Evolutionary conservation across 2,329 filamentous ascomycete species (phyloP).

Genomic region (Beauveria scarabaeidicola): DNA sequence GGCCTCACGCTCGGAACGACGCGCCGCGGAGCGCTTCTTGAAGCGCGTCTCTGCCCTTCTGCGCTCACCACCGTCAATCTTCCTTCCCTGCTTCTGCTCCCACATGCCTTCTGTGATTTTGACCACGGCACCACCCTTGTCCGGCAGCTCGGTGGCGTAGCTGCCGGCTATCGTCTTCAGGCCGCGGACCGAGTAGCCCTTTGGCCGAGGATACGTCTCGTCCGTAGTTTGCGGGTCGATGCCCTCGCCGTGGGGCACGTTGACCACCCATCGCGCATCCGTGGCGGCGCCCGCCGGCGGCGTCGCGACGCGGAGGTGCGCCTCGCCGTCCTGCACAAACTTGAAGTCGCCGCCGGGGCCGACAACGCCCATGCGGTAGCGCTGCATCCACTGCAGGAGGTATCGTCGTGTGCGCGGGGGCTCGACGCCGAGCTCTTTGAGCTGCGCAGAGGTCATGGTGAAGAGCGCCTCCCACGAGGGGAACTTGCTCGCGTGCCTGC

Average conservation of each 20-base stretch:
- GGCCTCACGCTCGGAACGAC: constrained; percentile 55
- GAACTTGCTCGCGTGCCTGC: constrained; percentile 76
- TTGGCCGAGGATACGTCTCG: constrained; percentile 22
- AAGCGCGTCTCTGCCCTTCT: constrained; percentile 77
- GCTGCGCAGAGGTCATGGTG: constrained; percentile 64
- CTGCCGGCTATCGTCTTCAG: constrained; percentile 66
- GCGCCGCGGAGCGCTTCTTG: constrained; percentile 73
- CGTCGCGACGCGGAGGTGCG: constrained; percentile 41
- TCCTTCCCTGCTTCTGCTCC: constrained; percentile 78
- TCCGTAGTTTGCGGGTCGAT: constrained; percentile 15
- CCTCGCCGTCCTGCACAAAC: constrained; percentile 53
- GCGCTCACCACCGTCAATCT: constrained; percentile 95
- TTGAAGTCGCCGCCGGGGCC: constrained; percentile 77
- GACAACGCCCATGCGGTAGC: constrained; percentile 67
- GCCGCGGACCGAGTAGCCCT: constrained; percentile 55
- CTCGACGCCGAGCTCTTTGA: constrained; percentile 79
- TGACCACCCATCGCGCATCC: constrained; percentile 45
- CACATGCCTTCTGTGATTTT: constrained; percentile 79
- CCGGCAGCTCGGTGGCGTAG: constrained; percentile 60
- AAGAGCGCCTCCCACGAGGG: constrained; percentile 87
- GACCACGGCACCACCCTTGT: constrained; percentile 56
- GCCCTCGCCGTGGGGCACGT: constrained; percentile 40
- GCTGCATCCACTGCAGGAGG: constrained; percentile 78
- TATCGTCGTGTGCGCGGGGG: constrained; percentile 76
- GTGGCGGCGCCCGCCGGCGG: constrained; percentile 26